Evolutionary conservation across 768 basidiomycete species (phyloP).

Genomic region (Mycena belliarum): DNA sequence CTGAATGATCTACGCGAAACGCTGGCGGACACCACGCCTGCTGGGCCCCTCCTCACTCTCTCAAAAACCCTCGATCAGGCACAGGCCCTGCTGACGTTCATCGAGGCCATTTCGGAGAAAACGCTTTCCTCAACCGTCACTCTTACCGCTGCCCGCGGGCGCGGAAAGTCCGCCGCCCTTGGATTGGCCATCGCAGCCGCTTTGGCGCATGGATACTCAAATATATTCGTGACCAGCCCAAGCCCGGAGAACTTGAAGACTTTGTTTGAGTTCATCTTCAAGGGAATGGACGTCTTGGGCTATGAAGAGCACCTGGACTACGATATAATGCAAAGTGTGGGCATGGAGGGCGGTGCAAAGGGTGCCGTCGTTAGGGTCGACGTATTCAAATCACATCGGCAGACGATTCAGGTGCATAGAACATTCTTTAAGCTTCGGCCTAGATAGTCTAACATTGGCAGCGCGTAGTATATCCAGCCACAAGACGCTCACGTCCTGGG

Average conservation of each 20-base stretch:
- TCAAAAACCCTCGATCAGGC: slow-evolving; percentile 94
- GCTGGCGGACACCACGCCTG: slow-evolving; percentile 79
- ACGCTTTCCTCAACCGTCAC: slow-evolving; percentile 93
- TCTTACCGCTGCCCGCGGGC: slow-evolving; percentile 90
- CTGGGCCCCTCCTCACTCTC: slow-evolving; percentile 87
- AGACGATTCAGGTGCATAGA: slow-evolving; percentile 88
- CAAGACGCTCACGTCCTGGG: slow-evolving; percentile 97
- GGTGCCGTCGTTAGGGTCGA: slow-evolving; percentile 96
- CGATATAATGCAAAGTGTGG: slow-evolving; percentile 93
- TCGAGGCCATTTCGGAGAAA: slow-evolving; percentile 92
- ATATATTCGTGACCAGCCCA: slow-evolving; percentile 97
- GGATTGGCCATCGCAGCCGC: slow-evolving; percentile 94
- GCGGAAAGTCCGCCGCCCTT: slow-evolving; percentile 96
- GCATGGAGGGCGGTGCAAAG: slow-evolving; percentile 75
- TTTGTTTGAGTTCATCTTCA: slow-evolving; percentile 97
- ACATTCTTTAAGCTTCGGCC: not conserved
- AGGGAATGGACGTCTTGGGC: slow-evolving; percentile 90
- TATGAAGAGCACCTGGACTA: slow-evolving; percentile 99
- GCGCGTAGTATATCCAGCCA: slow-evolving; percentile 91
- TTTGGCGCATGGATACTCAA: slow-evolving; percentile 90
- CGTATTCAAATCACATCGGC: slow-evolving; percentile 88
- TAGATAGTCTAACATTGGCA: not conserved
- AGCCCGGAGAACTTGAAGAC: slow-evolving; percentile 98
- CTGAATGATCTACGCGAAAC: slow-evolving; percentile 78
- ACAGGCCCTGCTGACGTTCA: slow-evolving; percentile 90